Percentiles rank a stretch among this genome's conserved stretches.
phyloP scores from a whole-genome alignment of 768 basidiomycete genomes.

The Lactarius tabidus region DNA sequence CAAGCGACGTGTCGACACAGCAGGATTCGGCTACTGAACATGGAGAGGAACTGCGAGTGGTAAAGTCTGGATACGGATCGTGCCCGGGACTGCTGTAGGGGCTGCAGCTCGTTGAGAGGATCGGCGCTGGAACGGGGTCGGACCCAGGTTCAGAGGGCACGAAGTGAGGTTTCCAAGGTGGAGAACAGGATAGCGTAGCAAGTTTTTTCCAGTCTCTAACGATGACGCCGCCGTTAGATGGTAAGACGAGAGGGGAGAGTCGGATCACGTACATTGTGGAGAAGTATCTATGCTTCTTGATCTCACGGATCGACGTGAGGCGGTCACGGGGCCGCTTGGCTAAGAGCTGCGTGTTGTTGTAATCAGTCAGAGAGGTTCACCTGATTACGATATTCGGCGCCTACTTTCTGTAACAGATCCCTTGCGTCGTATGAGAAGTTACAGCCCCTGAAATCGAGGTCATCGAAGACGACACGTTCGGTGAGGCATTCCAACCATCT shows the following conservation, averaged over 20 bases:
- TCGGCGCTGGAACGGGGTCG: neutral
- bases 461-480: neutral
- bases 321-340: neutral
- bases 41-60: neutral
- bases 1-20: neutral
- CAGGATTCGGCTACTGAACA: neutral
- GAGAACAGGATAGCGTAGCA: neutral
- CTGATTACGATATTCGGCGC: neutral
- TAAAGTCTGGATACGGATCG: neutral
- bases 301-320: slow-evolving; percentile 4
- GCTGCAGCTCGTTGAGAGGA: neutral
- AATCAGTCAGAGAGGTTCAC: too few species aligned
- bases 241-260: neutral
- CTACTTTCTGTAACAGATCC: slow-evolving; percentile 7
- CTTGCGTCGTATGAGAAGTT: slow-evolving; percentile 5
- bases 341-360: neutral
- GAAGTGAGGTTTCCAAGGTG: neutral
- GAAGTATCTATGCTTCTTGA: slow-evolving; percentile 8
- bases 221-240: neutral
- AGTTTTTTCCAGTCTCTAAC: slow-evolving; percentile 3
- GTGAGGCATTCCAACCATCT: neutral
- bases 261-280: neutral
- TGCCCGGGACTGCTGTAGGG: neutral
- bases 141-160: neutral
- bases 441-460: neutral